A percentile compares a stretch with the other conserved stretches of the same genome.
Evolutionary conservation across 768 basidiomycete genomes (phyloP).

Genomic region (Holtermannia corniformis): DNA sequence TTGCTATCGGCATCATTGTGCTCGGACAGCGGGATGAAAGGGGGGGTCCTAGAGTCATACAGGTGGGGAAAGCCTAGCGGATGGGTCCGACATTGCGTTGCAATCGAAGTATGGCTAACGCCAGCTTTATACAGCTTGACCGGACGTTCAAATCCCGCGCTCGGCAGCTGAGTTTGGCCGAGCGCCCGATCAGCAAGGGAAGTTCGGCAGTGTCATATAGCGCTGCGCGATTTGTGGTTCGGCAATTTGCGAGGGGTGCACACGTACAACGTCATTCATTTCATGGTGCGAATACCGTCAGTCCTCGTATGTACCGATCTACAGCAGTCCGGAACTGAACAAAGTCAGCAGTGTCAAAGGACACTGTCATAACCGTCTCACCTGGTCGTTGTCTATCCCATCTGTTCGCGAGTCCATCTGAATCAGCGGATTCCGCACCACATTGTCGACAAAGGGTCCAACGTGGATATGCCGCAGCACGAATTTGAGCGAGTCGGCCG

Average conservation of each 20-base stretch:
- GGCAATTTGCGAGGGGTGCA: neutral
- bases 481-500: slow-evolving; percentile 69
- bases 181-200: neutral
- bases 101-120: no score
- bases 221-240: no score
- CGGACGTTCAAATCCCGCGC: no score
- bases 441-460: slow-evolving; percentile 89
- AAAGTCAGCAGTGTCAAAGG: neutral
- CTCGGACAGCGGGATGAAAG: no score
- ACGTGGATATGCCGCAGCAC: slow-evolving; percentile 78
- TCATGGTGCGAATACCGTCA: slow-evolving; percentile 36
- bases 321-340: slow-evolving; percentile 37
- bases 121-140: no score
- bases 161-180: no score
- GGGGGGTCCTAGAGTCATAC: no score
- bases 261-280: neutral
- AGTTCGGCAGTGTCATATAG: neutral
- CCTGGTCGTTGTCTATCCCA: slow-evolving; percentile 85
- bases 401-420: slow-evolving; percentile 69
- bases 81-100: no score
- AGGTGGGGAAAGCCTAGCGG: no score
- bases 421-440: slow-evolving; percentile 82
- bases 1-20: no score
- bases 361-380: slow-evolving; percentile 12
- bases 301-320: slow-evolving; percentile 39